These are phyloP conservation scores for Erythrobasidium hasegawianum DNA, from an alignment of 1,284 basidiomycete species.

Conservation along the genomic window DNA sequence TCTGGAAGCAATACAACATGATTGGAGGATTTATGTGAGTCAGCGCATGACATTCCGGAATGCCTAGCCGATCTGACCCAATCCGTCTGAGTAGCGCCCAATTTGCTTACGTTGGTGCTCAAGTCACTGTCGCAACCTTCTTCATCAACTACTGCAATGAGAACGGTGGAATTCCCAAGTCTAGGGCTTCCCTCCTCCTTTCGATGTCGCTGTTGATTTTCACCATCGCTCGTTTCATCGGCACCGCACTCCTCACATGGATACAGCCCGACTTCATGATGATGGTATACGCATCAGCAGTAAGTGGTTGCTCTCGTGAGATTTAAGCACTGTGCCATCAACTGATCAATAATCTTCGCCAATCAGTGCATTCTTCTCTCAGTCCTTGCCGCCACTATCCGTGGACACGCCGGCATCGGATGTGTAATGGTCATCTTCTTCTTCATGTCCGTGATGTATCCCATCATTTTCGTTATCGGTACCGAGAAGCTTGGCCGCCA, in stretches of 20 bases:
- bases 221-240: constrained; percentile 55
- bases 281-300: constrained; percentile 55
- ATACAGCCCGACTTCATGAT: constrained; percentile 65
- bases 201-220: constrained; percentile 5
- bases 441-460: constrained; percentile 64
- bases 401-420: constrained; percentile 59
- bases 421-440: constrained; percentile 68
- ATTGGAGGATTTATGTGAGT: constrained; percentile 61
- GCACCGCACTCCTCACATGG: constrained; percentile 60
- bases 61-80: background rate
- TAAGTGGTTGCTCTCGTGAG: too few relatives aligned
- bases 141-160: constrained; percentile 67
- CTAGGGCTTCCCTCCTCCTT: constrained; percentile 56
- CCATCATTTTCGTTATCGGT: constrained; percentile 61
- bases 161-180: constrained; percentile 58
- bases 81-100: constrained; percentile 22
- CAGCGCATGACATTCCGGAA: constrained; percentile 52
- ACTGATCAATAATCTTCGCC: too few relatives aligned
- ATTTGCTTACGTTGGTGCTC: constrained; percentile 57
- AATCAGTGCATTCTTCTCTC: constrained; percentile 56
- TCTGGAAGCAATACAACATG: constrained; percentile 68
- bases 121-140: constrained; percentile 68
- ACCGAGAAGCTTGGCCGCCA: constrained; percentile 66
- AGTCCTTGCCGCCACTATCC: constrained; percentile 57
- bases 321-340: too few relatives aligned